Evolutionary conservation across 768 basidiomycete genomes (phyloP), one percentile per base, ranked within the genome.

Genomic region (Calocera viscosa): DNA sequence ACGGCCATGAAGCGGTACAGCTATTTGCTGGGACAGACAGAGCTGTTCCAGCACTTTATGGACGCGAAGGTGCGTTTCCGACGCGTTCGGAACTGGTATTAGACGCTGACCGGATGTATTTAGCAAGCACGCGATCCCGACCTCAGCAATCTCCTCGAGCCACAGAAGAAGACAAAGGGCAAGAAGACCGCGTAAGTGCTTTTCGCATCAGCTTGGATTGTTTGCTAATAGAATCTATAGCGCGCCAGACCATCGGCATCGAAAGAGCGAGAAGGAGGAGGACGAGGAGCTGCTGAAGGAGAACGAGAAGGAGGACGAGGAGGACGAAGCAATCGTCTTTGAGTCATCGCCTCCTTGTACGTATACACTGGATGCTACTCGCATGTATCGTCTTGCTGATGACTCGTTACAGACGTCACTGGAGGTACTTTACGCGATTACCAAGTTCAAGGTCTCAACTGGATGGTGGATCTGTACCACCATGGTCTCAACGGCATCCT

Each of bases 201-300:
- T 39, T 19, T 43, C 1, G 63, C 64, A 40, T 24, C 33, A 26
- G 17, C n/a, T 22, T 64, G 32, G 1, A 1, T 24, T 35, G 17
- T 16, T 49, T 66, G 35, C n/a, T 26, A n/a, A 68, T 71, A 49
- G 71, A 38, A 14, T 16, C 60, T 67, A 16, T 70, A 92, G 89
- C 65, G 91, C 90, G 69, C 84, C 86, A 63, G 86, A 75, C 63
- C 83, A 88, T 30, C 88, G 94, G 11, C 92, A 94, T 73, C 85
- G 95, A 65, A 96, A 94, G 76, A 94, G 91, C 0, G 96, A 99
- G 76, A 96, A 96, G 77, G 96, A 99, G 73, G 96, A 98, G 75
- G 96, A 98, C 66, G 94, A 95, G 69, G 95, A 99, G 77, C 72
- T 99, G 72, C 76, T 98, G 43, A 90, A 93, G 73, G 91, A 91